Evolutionary conservation across 495 filamentous ascomycete genomes (phyloP).

Genomic region (Lophiotrema nucula): DNA sequence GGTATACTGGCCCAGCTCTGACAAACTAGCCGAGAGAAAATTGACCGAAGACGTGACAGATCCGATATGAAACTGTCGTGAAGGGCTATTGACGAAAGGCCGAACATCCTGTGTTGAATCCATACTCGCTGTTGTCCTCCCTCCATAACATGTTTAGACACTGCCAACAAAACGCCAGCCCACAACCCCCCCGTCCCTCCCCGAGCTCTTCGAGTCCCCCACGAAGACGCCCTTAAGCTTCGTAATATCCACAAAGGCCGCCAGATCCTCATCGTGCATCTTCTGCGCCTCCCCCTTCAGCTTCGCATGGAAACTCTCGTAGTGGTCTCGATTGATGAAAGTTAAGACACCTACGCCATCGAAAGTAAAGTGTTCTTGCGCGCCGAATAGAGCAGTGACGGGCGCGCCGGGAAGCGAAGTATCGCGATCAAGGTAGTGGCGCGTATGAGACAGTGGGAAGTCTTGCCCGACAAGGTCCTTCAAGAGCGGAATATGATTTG

Average conservation of each 20-base stretch:
- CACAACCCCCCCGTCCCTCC: conserved; percentile 16
- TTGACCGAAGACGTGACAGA: too few relatives aligned
- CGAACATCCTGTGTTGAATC: too few relatives aligned
- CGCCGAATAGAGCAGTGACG: background rate
- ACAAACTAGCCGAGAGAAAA: too few relatives aligned
- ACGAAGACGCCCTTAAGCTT: background rate
- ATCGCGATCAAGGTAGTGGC: conserved; percentile 13
- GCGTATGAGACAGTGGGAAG: conserved; percentile 16
- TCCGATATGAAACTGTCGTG: too few relatives aligned
- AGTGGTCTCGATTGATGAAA: conserved; percentile 12
- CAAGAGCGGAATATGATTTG: conserved; percentile 6
- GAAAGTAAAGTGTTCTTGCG: background rate
- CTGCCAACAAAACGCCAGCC: conserved; percentile 23
- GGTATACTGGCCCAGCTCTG: too few relatives aligned
- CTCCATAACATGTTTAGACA: too few relatives aligned
- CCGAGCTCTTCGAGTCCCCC: conserved; percentile 9
- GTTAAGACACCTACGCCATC: conserved; percentile 13
- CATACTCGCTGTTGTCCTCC: too few relatives aligned
- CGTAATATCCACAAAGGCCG: background rate
- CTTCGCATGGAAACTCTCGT: conserved; percentile 5
- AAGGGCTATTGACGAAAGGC: too few relatives aligned
- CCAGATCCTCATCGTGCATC: background rate
- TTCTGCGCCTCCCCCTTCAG: background rate
- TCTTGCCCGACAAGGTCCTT: conserved; percentile 7
- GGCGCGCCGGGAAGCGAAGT: background rate